These are phyloP conservation scores for Coprinopsis cinerea DNA, from an alignment of 768 basidiomycete species.

Conservation along the genomic window DNA sequence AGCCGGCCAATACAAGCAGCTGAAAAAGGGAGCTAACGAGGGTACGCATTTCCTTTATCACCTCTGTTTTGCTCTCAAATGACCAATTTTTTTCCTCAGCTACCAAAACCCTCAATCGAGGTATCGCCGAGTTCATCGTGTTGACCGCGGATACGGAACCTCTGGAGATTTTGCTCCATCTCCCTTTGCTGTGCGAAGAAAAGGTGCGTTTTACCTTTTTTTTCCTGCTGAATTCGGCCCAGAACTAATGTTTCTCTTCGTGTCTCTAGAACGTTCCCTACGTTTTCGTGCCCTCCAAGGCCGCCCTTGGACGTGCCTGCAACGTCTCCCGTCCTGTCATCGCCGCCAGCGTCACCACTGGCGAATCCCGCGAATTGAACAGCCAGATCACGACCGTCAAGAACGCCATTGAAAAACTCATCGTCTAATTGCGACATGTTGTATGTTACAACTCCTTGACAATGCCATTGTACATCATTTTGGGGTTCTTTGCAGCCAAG, in stretches of 20 bases:
- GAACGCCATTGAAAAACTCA: slow-evolving; percentile 68
- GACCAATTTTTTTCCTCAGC: slow-evolving; percentile 44
- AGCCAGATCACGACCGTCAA: slow-evolving; percentile 89
- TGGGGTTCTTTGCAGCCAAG: no score
- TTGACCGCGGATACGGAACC: slow-evolving; percentile 97
- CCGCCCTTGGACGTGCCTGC: slow-evolving; percentile 92
- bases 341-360: slow-evolving; percentile 92
- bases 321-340: slow-evolving; percentile 95
- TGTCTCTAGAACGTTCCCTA: slow-evolving; percentile 85
- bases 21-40: slow-evolving; percentile 99
- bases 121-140: slow-evolving; percentile 96
- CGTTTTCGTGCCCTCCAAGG: slow-evolving; percentile 92
- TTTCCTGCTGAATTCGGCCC: background rate
- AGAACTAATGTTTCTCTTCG: slow-evolving; percentile 7
- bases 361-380: slow-evolving; percentile 85
- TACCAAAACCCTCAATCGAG: slow-evolving; percentile 97
- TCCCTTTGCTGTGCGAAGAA: slow-evolving; percentile 96
- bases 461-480: no score
- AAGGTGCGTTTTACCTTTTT: slow-evolving; percentile 49
- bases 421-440: slow-evolving; percentile 37
- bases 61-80: background rate
- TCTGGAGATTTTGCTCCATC: slow-evolving; percentile 93
- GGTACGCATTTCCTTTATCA: slow-evolving; percentile 37
- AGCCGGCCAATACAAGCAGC: slow-evolving; percentile 94
- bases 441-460: no score